A percentile compares a stretch with the other conserved stretches of the same genome.
phyloP scores from a whole-genome alignment of 768 basidiomycete genomes.

The Collybiopsis confluens region DNA sequence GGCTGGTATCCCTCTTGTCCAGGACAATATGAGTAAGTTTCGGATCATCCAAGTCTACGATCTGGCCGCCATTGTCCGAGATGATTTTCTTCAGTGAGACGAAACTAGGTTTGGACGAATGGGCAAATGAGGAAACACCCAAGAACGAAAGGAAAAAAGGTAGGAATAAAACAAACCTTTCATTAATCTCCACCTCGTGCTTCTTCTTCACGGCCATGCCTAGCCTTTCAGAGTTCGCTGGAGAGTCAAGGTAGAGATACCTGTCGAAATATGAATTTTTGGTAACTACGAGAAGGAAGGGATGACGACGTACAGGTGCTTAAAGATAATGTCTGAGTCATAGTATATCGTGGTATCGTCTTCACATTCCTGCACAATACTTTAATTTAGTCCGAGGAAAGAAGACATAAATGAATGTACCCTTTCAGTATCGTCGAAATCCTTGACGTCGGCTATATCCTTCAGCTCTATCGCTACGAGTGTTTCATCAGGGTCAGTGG shows the following conservation, averaged over 20 bases:
- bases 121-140: too few relatives aligned
- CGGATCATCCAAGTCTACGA: conserved; percentile 66
- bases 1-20: conserved; percentile 76
- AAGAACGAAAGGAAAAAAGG: not conserved
- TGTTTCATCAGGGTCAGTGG: too few relatives aligned
- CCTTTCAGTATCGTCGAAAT: too few relatives aligned
- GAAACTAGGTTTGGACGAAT: conserved; percentile 43
- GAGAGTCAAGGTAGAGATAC: conserved; percentile 86
- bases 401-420: too few relatives aligned
- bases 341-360: conserved; percentile 66
- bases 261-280: conserved; percentile 38
- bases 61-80: conserved; percentile 63
- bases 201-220: conserved; percentile 55
- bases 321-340: conserved; percentile 75
- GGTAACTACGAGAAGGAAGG: too few relatives aligned
- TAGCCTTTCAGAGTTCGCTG: conserved; percentile 63
- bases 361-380: conserved; percentile 65
- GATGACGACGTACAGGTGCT: conserved; percentile 59
- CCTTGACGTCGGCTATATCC: too few relatives aligned
- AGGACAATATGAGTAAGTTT: conserved; percentile 85
- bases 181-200: conserved; percentile 45
- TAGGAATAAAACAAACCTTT: conserved; percentile 38
- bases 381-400: too few relatives aligned
- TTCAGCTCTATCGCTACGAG: too few relatives aligned
- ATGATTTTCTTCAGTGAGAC: conserved; percentile 47